Conservation (phyloP, 2,329 filamentous ascomycete species). For the Fusarium citri region DNA sequence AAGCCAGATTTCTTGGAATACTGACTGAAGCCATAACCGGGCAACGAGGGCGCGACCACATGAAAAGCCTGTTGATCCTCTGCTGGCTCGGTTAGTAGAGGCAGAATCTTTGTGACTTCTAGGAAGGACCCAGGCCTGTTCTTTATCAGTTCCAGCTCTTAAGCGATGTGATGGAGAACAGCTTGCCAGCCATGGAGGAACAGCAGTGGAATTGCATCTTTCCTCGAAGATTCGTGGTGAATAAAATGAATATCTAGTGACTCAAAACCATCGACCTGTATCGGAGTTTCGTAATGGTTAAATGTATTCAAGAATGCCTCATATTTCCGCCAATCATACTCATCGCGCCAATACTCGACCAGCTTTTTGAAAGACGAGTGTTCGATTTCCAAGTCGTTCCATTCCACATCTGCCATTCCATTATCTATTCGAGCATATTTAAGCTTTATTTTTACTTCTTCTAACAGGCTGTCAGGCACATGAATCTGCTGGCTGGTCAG, state of each 20-base stretch:
- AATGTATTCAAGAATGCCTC: background rate
- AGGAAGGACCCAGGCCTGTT: background rate
- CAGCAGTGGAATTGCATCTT: background rate
- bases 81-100: background rate
- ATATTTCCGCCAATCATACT: background rate
- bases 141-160: background rate
- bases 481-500: background rate
- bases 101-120: background rate
- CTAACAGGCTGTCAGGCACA: rapidly evolving
- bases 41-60: background rate
- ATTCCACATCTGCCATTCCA: background rate
- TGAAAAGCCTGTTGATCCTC: background rate
- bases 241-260: background rate
- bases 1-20: background rate
- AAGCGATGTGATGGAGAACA: background rate
- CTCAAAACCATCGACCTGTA: background rate
- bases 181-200: background rate
- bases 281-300: background rate
- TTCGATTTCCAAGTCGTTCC: background rate
- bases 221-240: rapidly evolving
- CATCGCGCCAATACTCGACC: background rate
- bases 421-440: background rate
- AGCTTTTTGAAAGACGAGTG: background rate
- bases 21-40: background rate
- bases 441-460: background rate